A percentile compares a stretch with the other conserved stretches of the same genome.
These are phyloP conservation scores for Candida michaelii DNA, from an alignment of 805 yeast species.

Conservation along the genomic window DNA sequence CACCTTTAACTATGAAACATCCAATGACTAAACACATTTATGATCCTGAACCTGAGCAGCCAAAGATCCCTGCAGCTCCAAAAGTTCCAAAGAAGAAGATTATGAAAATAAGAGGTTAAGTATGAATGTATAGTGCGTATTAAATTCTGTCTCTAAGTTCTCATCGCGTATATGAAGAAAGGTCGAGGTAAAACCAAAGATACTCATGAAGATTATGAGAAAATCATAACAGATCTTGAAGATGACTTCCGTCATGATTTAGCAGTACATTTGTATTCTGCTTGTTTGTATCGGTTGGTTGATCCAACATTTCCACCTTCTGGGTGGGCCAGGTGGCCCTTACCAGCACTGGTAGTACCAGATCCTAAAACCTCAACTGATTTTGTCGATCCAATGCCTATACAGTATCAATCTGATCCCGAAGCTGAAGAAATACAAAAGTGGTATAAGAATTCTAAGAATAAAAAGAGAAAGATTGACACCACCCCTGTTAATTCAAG, in stretches of 20 bases:
- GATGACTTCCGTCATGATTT: slow-evolving; percentile 54
- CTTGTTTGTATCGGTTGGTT: slow-evolving; percentile 43
- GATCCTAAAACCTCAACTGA: slow-evolving; percentile 4
- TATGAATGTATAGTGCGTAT: too few relatives aligned
- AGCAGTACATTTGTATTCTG: slow-evolving; percentile 63
- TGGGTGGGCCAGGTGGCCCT: slow-evolving; percentile 65
- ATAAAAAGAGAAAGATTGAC: neutral
- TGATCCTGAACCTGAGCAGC: slow-evolving; percentile 49
- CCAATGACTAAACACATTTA: slow-evolving; percentile 77
- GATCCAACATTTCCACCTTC: slow-evolving; percentile 35
- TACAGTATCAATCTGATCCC: neutral
- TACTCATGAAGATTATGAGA: slow-evolving; percentile 19
- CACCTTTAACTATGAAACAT: slow-evolving; percentile 75
- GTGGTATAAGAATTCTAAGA: neutral
- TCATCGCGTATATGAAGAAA: neutral
- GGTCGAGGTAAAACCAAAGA: too few relatives aligned
- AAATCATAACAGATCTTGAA: slow-evolving; percentile 40
- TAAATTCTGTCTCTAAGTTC: neutral
- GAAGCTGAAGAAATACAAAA: neutral
- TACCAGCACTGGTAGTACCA: slow-evolving; percentile 15
- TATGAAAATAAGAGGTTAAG: slow-evolving; percentile 55
- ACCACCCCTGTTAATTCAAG: neutral
- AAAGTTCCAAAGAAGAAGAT: slow-evolving; percentile 55
- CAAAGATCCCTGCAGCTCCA: slow-evolving; percentile 36
- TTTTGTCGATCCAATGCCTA: neutral